Base-by-base conservation (phyloP, 257 asterid species). In the Echites panduratus region DNA sequence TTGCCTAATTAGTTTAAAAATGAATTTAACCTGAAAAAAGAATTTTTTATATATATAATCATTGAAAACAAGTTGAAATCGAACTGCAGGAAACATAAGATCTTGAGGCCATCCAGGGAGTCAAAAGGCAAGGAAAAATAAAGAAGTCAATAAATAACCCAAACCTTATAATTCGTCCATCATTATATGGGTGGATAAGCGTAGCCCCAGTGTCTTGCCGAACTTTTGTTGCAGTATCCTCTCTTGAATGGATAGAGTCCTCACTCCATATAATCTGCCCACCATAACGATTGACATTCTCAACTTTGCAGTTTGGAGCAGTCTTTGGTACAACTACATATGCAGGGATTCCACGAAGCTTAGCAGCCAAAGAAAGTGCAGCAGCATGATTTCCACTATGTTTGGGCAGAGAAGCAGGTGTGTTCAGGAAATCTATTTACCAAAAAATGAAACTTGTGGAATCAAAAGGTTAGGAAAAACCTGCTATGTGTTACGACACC, bases 401-500 rank as follows among this genome's bases (percentile, higher is more conserved):
- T 82, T 77, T 50, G 63, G 52, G 56, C 66, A 67, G 20, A 29
- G 52, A 59, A 84, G 76, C 84, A 82, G 80, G 65, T 47, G 57
- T 76, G 66, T 78, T 71, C 45, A 67, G 43, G 80, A 61, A 75
- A 29, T 17, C 19, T 80, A 12, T 69, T 66, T 43, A 43, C 47
- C 52, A 74, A 64, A 78, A 32, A 44, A 47, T 11, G 50, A 71
- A 35, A 58, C 5, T 17, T 35, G 47, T 49, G 68, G 63, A 72
- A 17, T 50, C 54, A 45, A 20, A 29, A 70, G 65, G 59, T 61
- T 22, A 66, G 69, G 75, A 62, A 20, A 19, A 73, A 91, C 97
- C 97, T 94, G 97, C 97, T 91, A 80, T 94, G 97, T 7, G 98
- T 94, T 65, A 86, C 91, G 61, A 91, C 97, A 32, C 98, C 98